These are phyloP conservation scores for Brassica carinata DNA, from an alignment of 345 rosid species.

Conservation along the genomic window DNA sequence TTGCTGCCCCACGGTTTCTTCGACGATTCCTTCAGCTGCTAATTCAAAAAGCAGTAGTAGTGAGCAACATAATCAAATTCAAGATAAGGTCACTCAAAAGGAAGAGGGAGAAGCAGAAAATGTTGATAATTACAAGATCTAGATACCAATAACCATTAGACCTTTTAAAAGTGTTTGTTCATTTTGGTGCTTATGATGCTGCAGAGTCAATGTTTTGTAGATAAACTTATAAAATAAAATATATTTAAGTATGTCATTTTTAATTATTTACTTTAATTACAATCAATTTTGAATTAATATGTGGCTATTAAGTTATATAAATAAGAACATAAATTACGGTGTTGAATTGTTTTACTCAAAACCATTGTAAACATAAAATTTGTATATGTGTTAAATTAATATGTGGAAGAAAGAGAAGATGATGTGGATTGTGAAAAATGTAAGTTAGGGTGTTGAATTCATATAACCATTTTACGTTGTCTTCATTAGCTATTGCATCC, in stretches of 20 bases:
- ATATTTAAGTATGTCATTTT: too few relatives aligned
- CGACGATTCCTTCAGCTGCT: constrained; percentile 51
- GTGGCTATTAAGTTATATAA: background rate
- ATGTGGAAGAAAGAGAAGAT: background rate
- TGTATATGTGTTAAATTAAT: background rate
- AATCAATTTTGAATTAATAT: too few relatives aligned
- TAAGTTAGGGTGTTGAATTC: background rate
- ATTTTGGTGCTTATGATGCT: constrained; percentile 3
- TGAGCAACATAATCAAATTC: constrained; percentile 2
- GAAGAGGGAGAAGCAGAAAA: too few relatives aligned
- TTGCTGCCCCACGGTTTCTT: constrained; percentile 60
- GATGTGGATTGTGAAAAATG: background rate
- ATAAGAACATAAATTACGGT: background rate
- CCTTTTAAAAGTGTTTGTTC: background rate
- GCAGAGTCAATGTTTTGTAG: constrained; percentile 1
- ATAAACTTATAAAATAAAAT: background rate
- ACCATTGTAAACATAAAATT: background rate
- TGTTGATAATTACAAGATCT: background rate
- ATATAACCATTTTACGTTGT: too few relatives aligned
- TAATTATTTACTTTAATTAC: background rate
- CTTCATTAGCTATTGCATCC: too few relatives aligned
- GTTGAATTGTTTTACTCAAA: background rate
- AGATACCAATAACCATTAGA: background rate
- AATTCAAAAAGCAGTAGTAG: constrained; percentile 6
- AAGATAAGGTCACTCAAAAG: background rate